Evolutionary conservation across 345 rosid species (phyloP).

Genomic region (Passiflora organensis): DNA sequence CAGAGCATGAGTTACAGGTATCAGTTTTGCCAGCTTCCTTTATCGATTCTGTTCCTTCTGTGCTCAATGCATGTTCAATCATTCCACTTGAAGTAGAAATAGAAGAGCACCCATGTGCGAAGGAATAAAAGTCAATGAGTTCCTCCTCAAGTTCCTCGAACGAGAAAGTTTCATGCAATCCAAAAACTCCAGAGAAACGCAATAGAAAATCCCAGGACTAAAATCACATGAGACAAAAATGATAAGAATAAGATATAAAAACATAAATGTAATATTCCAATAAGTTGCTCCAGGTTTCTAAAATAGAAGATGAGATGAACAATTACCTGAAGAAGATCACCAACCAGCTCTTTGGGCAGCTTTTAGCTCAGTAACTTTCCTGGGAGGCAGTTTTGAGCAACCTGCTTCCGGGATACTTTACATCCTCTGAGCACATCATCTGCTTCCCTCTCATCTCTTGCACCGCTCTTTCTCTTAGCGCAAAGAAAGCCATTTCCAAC

Average conservation of each 20-base stretch:
- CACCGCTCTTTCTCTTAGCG: conserved; percentile 18
- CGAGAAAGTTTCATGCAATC: conserved; percentile 22
- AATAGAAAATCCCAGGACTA: conserved; percentile 37
- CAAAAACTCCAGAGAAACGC: conserved; percentile 37
- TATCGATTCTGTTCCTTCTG: conserved; percentile 15
- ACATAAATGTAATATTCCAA: neutral
- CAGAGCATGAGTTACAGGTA: conserved; percentile 3
- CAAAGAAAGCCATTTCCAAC: conserved; percentile 25
- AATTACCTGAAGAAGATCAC: conserved; percentile 37
- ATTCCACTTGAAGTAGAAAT: conserved; percentile 8
- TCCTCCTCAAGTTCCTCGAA: conserved; percentile 29
- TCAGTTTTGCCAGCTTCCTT: conserved; percentile 11
- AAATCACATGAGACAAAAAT: conserved; percentile 12
- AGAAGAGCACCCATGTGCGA: conserved; percentile 6
- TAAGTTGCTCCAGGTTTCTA: neutral
- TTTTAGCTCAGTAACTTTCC: conserved; percentile 26
- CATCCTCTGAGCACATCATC: conserved; percentile 5
- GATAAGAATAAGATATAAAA: neutral
- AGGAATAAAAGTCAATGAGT: conserved; percentile 20
- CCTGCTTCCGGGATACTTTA: conserved; percentile 9
- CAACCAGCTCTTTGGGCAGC: conserved; percentile 25
- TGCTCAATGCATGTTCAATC: neutral
- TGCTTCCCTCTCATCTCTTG: conserved; percentile 17
- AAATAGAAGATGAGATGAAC: no score
- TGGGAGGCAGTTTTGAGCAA: conserved; percentile 18